Conservation (phyloP, 2,329 filamentous ascomycete species). For the Penicillium rolfsii region DNA sequence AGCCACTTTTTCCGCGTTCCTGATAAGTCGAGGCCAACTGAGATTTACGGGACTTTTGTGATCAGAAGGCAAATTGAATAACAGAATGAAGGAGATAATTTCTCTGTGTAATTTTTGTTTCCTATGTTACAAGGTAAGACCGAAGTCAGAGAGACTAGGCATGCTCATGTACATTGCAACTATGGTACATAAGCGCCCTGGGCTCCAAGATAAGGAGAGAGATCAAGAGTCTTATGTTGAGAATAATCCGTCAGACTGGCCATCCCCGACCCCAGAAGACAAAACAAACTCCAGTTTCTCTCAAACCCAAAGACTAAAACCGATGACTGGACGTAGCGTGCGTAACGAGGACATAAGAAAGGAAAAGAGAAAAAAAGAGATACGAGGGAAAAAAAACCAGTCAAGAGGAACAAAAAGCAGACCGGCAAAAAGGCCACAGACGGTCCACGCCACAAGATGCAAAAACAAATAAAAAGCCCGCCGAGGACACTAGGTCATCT, state of each 20-base stretch:
- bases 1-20: constrained; percentile 12
- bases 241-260: constrained; percentile 23
- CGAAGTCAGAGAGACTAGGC: background rate
- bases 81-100: background rate
- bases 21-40: background rate
- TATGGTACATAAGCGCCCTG: constrained; percentile 30
- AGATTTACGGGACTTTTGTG: background rate
- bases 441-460: constrained; percentile 29
- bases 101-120: background rate
- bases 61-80: no score
- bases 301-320: constrained; percentile 27
- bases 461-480: constrained; percentile 8
- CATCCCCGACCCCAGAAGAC: constrained; percentile 28
- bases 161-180: constrained; percentile 25
- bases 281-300: constrained; percentile 42
- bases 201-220: constrained; percentile 12
- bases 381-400: constrained; percentile 10
- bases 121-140: background rate
- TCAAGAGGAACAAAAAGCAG: constrained; percentile 14
- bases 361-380: constrained; percentile 13
- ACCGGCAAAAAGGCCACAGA: constrained; percentile 17
- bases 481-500: constrained; percentile 13
- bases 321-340: constrained; percentile 28
- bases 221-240: constrained; percentile 16
- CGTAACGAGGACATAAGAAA: constrained; percentile 24